These are phyloP conservation scores for Cercophora sp. DNA, from an alignment of 495 filamentous ascomycete species.

Conservation along the genomic window DNA sequence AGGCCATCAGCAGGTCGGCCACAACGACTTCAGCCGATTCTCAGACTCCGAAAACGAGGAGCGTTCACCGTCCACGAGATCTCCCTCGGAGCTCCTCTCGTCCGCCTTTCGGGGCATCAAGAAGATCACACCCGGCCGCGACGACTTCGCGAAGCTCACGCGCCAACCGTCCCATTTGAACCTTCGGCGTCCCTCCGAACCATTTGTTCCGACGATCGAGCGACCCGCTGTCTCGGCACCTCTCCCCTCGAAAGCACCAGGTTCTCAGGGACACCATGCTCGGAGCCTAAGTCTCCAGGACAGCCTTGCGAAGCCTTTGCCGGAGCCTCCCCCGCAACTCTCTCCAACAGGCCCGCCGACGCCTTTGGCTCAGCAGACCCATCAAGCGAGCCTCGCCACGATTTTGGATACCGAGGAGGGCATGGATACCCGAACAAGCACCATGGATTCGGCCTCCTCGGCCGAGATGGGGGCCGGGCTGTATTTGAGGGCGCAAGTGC, in stretches of 20 bases:
- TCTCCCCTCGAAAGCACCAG: slow-evolving; percentile 15
- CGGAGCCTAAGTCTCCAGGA: slow-evolving; percentile 46
- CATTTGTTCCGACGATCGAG: slow-evolving; percentile 18
- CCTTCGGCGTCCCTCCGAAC: slow-evolving; percentile 27
- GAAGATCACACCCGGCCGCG: slow-evolving; percentile 42
- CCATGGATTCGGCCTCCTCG: slow-evolving; percentile 59
- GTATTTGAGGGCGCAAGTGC: slow-evolving; percentile 27
- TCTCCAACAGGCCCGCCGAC: slow-evolving; percentile 35
- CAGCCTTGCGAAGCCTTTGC: slow-evolving; percentile 50
- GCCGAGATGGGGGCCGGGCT: slow-evolving; percentile 32
- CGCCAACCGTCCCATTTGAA: slow-evolving; percentile 29
- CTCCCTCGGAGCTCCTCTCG: slow-evolving; percentile 40
- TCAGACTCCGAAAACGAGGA: slow-evolving; percentile 38
- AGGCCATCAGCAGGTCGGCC: slow-evolving; percentile 23
- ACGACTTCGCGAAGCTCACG: slow-evolving; percentile 32
- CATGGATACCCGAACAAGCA: slow-evolving; percentile 48
- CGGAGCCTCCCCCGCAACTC: slow-evolving; percentile 42
- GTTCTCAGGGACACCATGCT: slow-evolving; percentile 38
- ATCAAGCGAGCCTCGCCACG: slow-evolving; percentile 22
- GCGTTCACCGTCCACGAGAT: slow-evolving; percentile 29
- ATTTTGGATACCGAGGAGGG: slow-evolving; percentile 29
- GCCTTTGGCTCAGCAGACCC: slow-evolving; percentile 19
- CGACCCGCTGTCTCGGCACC: slow-evolving; percentile 24
- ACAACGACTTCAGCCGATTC: slow-evolving; percentile 26
- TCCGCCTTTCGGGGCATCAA: slow-evolving; percentile 49